Conservation (phyloP, 306 rosid species). For the Cucumis cinereus region DNA sequence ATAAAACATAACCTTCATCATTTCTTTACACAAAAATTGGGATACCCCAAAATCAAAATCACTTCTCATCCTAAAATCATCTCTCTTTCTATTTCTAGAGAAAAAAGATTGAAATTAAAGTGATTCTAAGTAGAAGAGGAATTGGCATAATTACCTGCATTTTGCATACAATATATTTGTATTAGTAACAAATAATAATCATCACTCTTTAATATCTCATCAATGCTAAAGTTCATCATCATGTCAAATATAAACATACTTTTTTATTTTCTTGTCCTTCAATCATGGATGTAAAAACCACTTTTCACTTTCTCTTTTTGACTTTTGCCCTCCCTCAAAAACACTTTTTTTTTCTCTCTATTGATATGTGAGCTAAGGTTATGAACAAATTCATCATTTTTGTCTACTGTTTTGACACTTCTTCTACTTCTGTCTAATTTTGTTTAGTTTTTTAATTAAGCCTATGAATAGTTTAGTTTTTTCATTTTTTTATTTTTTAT, state of each 20-base stretch:
- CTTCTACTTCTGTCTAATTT: background rate
- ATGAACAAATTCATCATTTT: background rate
- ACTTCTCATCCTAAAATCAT: too few relatives aligned
- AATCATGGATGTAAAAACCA: background rate
- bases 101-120: conserved; percentile 18
- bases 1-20: background rate
- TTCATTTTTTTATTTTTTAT: too few relatives aligned
- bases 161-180: conserved; percentile 3
- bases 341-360: too few relatives aligned
- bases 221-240: conserved; percentile 1
- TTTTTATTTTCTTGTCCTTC: background rate
- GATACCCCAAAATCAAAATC: background rate
- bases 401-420: background rate
- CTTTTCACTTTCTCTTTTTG: background rate
- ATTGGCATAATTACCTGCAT: conserved; percentile 59
- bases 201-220: background rate
- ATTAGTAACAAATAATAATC: conserved; percentile 11
- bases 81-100: too few relatives aligned
- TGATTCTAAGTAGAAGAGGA: conserved; percentile 32
- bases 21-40: background rate
- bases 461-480: too few relatives aligned
- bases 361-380: background rate
- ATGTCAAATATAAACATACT: background rate
- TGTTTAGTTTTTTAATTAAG: background rate
- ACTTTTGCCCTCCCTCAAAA: background rate